Conservation (phyloP, 1,139 yeast species). For the Candida smagusa region DNA sequence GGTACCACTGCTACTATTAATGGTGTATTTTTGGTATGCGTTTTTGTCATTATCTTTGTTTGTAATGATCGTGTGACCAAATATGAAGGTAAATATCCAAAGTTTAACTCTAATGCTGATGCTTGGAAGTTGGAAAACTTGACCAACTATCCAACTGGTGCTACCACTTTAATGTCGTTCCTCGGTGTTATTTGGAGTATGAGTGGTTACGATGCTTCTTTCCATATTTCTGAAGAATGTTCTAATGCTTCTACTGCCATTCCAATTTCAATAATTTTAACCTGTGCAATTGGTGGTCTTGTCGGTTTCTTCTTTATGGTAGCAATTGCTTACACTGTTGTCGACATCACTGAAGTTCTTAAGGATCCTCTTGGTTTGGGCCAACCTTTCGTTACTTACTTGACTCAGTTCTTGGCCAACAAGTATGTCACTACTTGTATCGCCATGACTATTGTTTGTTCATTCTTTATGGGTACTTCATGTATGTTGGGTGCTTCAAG, state of each 20-base stretch:
- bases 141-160: conserved; percentile 67
- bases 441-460: conserved; percentile 54
- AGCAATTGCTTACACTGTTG: conserved; percentile 63
- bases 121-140: conserved; percentile 61
- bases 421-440: conserved; percentile 50
- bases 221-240: conserved; percentile 70
- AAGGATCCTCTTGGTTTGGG: conserved; percentile 52
- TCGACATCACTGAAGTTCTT: conserved; percentile 48
- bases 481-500: conserved; percentile 69
- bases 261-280: conserved; percentile 63
- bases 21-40: conserved; percentile 48
- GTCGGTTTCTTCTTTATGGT: conserved; percentile 63
- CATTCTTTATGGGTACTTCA: conserved; percentile 65
- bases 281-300: conserved; percentile 58
- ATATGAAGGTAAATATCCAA: conserved; percentile 26
- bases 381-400: conserved; percentile 63
- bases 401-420: conserved; percentile 47
- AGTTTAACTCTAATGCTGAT: conserved; percentile 46
- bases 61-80: conserved; percentile 42
- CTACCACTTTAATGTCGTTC: conserved; percentile 57
- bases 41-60: conserved; percentile 54
- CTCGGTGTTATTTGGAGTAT: conserved; percentile 71
- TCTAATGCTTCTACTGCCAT: conserved; percentile 60
- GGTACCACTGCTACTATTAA: conserved; percentile 50
- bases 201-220: conserved; percentile 74